These are phyloP conservation scores for Boletus tylopilopsis DNA, from an alignment of 768 basidiomycete species.

Conservation along the genomic window DNA sequence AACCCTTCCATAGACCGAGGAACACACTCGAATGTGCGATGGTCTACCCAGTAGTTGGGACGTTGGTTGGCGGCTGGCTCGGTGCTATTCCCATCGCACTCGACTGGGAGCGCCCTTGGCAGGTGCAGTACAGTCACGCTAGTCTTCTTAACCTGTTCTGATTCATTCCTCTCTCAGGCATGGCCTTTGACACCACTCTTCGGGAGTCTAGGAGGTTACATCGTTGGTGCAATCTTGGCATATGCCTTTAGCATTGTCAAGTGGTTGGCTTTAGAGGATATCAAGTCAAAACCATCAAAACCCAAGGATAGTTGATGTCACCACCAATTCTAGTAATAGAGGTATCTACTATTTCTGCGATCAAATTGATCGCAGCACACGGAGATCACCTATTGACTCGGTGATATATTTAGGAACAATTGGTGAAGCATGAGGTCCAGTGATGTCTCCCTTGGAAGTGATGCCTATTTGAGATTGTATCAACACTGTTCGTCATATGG, in stretches of 20 bases:
- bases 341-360: conserved; percentile 12
- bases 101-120: conserved; percentile 98
- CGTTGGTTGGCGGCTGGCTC: conserved; percentile 72
- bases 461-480: conserved; percentile 51
- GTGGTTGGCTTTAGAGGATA: conserved; percentile 39
- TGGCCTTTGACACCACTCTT: conserved; percentile 82
- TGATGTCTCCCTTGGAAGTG: conserved; percentile 68
- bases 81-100: conserved; percentile 84
- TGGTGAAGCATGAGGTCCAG: conserved; percentile 62
- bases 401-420: conserved; percentile 83
- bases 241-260: conserved; percentile 42
- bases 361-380: conserved; percentile 30
- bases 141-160: background rate
- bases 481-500: background rate
- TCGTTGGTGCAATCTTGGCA: conserved; percentile 53
- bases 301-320: conserved; percentile 19
- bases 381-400: conserved; percentile 77
- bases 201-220: conserved; percentile 67
- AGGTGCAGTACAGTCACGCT: conserved; percentile 52
- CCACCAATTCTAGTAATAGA: background rate
- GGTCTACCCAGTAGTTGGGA: conserved; percentile 74
- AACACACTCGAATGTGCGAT: conserved; percentile 74
- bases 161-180: conserved; percentile 43
- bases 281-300: conserved; percentile 23
- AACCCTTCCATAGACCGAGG: conserved; percentile 38